Conservation (phyloP, 225 moss, liverwort and hornwort species). For the Antitrichia curtipendula region DNA sequence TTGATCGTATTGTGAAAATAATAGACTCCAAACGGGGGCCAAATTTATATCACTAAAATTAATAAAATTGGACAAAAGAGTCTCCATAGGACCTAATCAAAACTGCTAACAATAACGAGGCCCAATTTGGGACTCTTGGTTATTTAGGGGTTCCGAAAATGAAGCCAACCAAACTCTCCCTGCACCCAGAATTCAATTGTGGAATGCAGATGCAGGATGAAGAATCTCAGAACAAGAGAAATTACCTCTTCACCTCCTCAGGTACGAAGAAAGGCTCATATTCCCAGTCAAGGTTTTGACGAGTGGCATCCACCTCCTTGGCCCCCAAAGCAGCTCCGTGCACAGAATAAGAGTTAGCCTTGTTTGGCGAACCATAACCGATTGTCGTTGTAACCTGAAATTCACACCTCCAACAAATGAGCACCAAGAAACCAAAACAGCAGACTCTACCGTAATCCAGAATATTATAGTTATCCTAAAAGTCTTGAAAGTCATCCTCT, state of each 20-base stretch:
- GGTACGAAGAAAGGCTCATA: slow-evolving; percentile 76
- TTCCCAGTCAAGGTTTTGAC: slow-evolving; percentile 72
- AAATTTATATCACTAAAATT: background rate
- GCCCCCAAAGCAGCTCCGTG: slow-evolving; percentile 75
- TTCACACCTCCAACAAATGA: background rate
- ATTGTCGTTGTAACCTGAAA: slow-evolving; percentile 65
- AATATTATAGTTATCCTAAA: background rate
- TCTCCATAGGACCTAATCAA: background rate
- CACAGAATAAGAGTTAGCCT: slow-evolving; percentile 44
- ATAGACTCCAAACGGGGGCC: background rate
- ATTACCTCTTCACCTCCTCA: slow-evolving; percentile 69
- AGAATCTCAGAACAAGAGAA: background rate
- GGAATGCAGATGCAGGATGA: background rate
- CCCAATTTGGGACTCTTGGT: background rate
- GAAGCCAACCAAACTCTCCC: background rate
- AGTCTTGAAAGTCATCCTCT: background rate
- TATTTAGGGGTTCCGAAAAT: background rate
- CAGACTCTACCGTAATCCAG: background rate
- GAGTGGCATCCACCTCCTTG: slow-evolving; percentile 91
- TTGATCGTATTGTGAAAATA: background rate
- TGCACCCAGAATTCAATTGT: background rate
- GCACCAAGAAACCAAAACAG: background rate
- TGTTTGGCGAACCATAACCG: slow-evolving; percentile 59
- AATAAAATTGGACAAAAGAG: background rate
- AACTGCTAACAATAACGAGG: background rate